Evolutionary conservation across 176 grass and related monocot genomes (phyloP), one percentile per base, ranked within the genome.

Genomic region (Areca catechu): DNA sequence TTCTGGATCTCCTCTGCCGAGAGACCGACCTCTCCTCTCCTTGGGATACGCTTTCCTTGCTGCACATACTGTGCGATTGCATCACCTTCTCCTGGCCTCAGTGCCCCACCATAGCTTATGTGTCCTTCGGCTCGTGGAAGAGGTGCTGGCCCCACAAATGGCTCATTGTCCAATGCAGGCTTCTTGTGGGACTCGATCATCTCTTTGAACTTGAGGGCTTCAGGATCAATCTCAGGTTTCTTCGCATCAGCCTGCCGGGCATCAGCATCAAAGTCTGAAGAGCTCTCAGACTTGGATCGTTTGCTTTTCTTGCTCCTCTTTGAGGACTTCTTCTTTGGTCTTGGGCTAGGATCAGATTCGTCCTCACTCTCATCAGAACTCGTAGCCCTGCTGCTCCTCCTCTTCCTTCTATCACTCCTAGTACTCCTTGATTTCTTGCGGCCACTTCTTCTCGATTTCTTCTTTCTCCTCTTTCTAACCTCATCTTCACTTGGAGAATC

Each of bases 21-120:
- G 4, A 98, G 69, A 69, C 94, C 94, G 24, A 93, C 94, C 65
- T 98, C 94, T 92, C 94, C 88, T 92, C 88, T 85, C 17, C 84
- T 75, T 19, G 88, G 94, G 63, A 98, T 98, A 83, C 94, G 88
- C 65, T 98, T 98, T 19, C 94, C 94, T 76, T 98, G 88, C 49
- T 98, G 88, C 61, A 93, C 88, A 60, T 98, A 93, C 71, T 93
- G 94, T 9, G 94, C 94, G 48, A 98, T 98, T 16, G 94, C 94
- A 80, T 98, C 94, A 80, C 94, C 94, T 81, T 98, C 94, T 77
- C 93, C 34, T 4, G 94, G 94, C 60, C 94, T 88, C 24, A 98
- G 70, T 10, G 88, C 94, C 57, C 94, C 94, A 85, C 94, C 84
- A 72, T 92, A 93, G 73, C 94, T 93, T 66, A 98, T 88, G 62